Percentiles rank a stretch among this genome's conserved stretches.
These are phyloP conservation scores for Xerocomus brunneocitrinus DNA, from an alignment of 768 basidiomycete species.

Conservation along the genomic window DNA sequence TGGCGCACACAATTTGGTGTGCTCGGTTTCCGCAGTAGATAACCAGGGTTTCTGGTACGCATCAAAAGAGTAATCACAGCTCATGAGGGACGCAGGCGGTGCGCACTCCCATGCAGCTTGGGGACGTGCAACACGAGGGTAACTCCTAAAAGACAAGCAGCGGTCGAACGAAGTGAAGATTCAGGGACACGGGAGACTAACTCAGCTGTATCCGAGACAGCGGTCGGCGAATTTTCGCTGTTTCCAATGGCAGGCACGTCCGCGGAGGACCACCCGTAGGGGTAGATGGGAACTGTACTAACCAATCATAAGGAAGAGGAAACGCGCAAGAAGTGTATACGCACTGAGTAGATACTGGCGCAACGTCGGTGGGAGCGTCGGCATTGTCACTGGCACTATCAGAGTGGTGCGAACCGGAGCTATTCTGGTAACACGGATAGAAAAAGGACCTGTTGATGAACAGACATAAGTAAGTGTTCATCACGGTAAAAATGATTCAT, in stretches of 20 bases:
- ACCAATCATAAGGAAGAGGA: slow-evolving; percentile 3
- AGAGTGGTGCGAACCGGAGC: not conserved
- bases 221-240: slow-evolving; percentile 1
- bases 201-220: not conserved
- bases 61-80: not conserved
- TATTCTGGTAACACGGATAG: not conserved
- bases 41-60: not conserved
- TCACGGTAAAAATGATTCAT: not conserved
- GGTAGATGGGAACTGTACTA: not conserved
- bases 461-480: not conserved
- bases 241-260: not conserved
- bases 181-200: slow-evolving; percentile 4
- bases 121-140: not conserved
- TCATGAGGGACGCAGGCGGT: not conserved
- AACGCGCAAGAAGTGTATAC: slow-evolving; percentile 1
- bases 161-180: not conserved
- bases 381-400: not conserved
- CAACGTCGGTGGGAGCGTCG: not conserved
- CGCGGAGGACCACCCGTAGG: not conserved
- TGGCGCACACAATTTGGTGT: not conserved
- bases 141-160: slow-evolving; percentile 5
- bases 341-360: slow-evolving; percentile 2
- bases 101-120: too few species aligned
- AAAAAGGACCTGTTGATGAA: slow-evolving; percentile 1
- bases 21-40: not conserved